Evolutionary conservation across 768 basidiomycete species (phyloP), one percentile per base, ranked within the genome.

Genomic region (Tricholoma matsutake): DNA sequence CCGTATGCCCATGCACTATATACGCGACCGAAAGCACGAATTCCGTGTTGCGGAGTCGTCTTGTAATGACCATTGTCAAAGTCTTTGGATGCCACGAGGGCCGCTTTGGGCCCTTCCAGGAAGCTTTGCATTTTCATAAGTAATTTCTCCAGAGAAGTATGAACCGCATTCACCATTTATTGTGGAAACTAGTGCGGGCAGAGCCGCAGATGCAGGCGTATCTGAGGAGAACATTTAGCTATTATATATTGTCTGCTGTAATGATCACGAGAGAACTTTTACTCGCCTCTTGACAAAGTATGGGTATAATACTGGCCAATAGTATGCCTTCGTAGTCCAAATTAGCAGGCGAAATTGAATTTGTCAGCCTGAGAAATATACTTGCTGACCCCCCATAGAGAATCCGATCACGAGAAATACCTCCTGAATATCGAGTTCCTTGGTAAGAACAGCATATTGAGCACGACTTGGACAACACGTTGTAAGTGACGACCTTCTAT

Each of bases 1-100:
- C 84, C 79, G 65, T 85, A 85, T 8, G 83, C 83, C 83, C 85
- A 85, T 28, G 82, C 83, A 43, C 80, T 80, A 62, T 83, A 86
- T 2, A 75, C 83, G 11, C 85, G 76, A 2, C 77, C 83, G 60
- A 84, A 86, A 9, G 84, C 84, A 16, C 84, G 78, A 37, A 85
- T 71, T 28, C 83, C 84, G 34, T 73, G 72, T 62, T 82, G 75
- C 1, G 84, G 81, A 3, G 71, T 67, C 9, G 71, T 64, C 54
- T 68, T 82, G 66, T 85, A 86, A 64, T 84, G 83, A 0, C 84
- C 84, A 45, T 76, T 65, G 1, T 83, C 71, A 66, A 83, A 87
- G 63, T 86, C 84, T 65, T 79, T 80, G 16, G 86, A 84, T 28
- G 80, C 78, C 0, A 77, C 58, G 51, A 86, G 71, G 3, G 86